These are phyloP conservation scores for Sclerotinia borealis DNA, from an alignment of 2,329 filamentous ascomycete genomes.

Conservation along the genomic window DNA sequence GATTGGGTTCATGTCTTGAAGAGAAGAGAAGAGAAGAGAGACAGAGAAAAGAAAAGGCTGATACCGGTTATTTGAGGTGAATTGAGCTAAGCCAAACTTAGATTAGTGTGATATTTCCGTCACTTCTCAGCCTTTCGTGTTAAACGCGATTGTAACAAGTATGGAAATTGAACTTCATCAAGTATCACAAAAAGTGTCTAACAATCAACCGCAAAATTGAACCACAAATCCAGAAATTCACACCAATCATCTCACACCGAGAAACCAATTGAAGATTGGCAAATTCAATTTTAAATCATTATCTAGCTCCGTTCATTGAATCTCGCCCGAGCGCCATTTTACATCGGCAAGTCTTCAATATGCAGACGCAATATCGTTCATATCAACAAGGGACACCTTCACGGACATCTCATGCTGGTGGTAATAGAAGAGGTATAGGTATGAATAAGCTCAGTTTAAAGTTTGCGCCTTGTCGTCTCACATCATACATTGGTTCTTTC, in stretches of 20 bases:
- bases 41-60: not conserved
- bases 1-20: not conserved
- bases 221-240: not conserved
- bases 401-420: constrained; percentile 29
- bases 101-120: not conserved
- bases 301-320: not conserved
- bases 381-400: constrained; percentile 19
- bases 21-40: too few relatives aligned
- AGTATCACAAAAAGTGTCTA: not conserved
- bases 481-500: constrained; percentile 28
- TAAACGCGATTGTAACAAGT: not conserved
- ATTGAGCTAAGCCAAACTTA: not conserved
- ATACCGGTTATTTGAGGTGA: not conserved
- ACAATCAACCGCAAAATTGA: not conserved
- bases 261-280: not conserved
- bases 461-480: constrained; percentile 19
- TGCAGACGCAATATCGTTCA: constrained; percentile 13
- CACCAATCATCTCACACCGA: not conserved
- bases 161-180: not conserved
- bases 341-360: not conserved
- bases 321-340: not conserved
- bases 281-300: not conserved
- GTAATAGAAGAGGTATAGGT: constrained; percentile 33
- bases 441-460: constrained; percentile 21
- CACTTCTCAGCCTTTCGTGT: not conserved